Conservation (phyloP, 2,329 filamentous ascomycete species). For the Colletotrichum simmondsii region DNA sequence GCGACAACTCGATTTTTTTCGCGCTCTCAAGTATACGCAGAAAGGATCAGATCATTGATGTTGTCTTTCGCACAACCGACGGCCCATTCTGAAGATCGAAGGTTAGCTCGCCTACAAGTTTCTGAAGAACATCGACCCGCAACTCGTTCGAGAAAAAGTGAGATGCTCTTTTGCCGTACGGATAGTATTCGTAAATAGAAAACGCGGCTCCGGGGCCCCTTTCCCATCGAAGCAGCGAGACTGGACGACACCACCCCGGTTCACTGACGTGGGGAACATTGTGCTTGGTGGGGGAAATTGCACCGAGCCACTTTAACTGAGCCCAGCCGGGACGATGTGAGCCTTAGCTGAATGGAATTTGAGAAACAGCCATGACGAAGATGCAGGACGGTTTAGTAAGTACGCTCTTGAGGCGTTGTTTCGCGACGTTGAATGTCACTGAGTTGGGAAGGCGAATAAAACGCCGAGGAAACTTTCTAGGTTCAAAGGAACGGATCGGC, state of each 20-base stretch:
- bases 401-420: neutral
- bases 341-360: neutral
- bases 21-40: neutral
- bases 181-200: conserved; percentile 7
- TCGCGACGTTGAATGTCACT: neutral
- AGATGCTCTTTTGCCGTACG: conserved; percentile 5
- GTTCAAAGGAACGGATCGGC: neutral
- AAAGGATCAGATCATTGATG: conserved; percentile 12
- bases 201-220: conserved; percentile 27
- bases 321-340: neutral
- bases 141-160: neutral
- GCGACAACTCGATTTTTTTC: neutral
- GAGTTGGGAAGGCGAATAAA: neutral
- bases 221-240: conserved; percentile 16
- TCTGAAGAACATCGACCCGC: neutral
- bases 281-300: conserved; percentile 26
- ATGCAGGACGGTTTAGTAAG: neutral
- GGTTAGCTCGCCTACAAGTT: neutral
- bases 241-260: conserved; percentile 16
- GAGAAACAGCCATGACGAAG: neutral
- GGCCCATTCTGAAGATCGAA: conserved; percentile 17
- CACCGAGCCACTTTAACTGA: conserved; percentile 26
- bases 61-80: neutral
- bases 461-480: neutral
- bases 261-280: conserved; percentile 24